Percentiles rank a stretch among this genome's conserved stretches.
These are phyloP conservation scores for Macrophomina tecta DNA, from an alignment of 2,329 filamentous ascomycete species.

Conservation along the genomic window DNA sequence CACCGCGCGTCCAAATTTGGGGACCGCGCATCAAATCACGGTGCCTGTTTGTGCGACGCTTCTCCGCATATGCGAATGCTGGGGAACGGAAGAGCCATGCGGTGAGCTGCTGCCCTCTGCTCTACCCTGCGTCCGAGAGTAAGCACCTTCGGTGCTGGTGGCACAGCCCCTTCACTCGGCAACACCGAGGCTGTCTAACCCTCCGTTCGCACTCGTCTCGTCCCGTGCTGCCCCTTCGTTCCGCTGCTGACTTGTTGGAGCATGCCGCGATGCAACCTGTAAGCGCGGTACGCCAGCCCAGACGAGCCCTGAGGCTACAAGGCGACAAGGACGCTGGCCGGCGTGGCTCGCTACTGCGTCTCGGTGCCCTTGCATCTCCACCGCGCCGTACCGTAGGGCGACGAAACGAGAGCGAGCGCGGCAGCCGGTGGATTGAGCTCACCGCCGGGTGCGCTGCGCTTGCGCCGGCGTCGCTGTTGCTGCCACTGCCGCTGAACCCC, in stretches of 20 bases:
- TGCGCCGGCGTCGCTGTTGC: background rate
- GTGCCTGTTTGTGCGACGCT: constrained; percentile 23
- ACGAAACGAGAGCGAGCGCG: constrained; percentile 23
- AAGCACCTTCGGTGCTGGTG: constrained; percentile 5
- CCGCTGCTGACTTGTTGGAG: background rate
- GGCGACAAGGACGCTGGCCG: background rate
- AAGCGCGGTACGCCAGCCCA: background rate
- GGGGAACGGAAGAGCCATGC: constrained; percentile 18
- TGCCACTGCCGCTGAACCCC: background rate
- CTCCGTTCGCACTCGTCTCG: background rate
- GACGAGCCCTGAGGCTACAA: background rate
- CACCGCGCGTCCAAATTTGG: constrained; percentile 12
- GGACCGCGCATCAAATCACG: constrained; percentile 15
- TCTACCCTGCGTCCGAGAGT: constrained; percentile 15
- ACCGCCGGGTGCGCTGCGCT: constrained; percentile 18
- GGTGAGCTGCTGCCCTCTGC: constrained; percentile 19
- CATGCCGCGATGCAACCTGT: constrained; percentile 8
- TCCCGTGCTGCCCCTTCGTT: background rate
- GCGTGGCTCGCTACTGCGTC: background rate
- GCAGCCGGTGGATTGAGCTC: background rate
- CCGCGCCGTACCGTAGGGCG: constrained; percentile 12
- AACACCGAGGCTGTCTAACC: constrained; percentile 15
- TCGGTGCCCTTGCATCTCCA: constrained; percentile 5
- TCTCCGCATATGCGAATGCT: constrained; percentile 16
- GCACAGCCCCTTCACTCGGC: constrained; percentile 23